Percentiles rank a stretch among this genome's conserved stretches.
phyloP scores from a whole-genome alignment of 805 yeast genomes.

The Candida awuae region DNA sequence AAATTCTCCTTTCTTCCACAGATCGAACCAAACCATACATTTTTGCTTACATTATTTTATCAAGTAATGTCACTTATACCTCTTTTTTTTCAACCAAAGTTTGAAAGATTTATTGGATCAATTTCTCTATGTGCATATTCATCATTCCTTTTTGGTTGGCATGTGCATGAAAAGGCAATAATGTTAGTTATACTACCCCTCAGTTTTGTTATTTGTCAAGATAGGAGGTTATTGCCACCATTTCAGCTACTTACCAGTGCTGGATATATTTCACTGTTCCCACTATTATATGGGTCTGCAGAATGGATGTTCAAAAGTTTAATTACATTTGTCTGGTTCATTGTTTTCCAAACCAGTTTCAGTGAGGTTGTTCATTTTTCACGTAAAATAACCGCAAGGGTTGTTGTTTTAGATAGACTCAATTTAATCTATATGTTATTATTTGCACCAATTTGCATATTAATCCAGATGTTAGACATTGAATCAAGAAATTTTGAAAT shows the following conservation, averaged over 20 bases:
- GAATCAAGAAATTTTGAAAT: conserved; percentile 47
- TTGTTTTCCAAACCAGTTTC: conserved; percentile 64
- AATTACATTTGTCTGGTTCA: conserved; percentile 80
- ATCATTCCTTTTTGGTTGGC: conserved; percentile 95
- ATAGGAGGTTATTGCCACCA: conserved; percentile 61
- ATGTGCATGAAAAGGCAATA: conserved; percentile 97
- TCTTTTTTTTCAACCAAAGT: conserved; percentile 60
- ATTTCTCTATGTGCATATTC: conserved; percentile 86
- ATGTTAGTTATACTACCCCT: conserved; percentile 82
- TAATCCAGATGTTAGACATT: conserved; percentile 38
- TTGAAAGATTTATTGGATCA: conserved; percentile 72
- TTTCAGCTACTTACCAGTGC: conserved; percentile 67
- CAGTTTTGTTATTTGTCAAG: conserved; percentile 64
- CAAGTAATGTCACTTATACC: conserved; percentile 75
- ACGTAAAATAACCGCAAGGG: conserved; percentile 32
- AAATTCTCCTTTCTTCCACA: conserved; percentile 74
- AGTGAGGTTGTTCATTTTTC: conserved; percentile 53
- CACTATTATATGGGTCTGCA: conserved; percentile 69
- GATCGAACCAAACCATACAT: conserved; percentile 70
- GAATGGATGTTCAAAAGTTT: conserved; percentile 72
- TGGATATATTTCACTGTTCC: conserved; percentile 84
- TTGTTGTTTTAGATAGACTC: conserved; percentile 65
- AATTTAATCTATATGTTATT: conserved; percentile 60
- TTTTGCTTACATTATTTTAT: conserved; percentile 73
- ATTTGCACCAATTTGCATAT: conserved; percentile 53